These are phyloP conservation scores for Talaromyces albobiverticillius DNA, from an alignment of 2,329 filamentous ascomycete genomes.

Conservation along the genomic window DNA sequence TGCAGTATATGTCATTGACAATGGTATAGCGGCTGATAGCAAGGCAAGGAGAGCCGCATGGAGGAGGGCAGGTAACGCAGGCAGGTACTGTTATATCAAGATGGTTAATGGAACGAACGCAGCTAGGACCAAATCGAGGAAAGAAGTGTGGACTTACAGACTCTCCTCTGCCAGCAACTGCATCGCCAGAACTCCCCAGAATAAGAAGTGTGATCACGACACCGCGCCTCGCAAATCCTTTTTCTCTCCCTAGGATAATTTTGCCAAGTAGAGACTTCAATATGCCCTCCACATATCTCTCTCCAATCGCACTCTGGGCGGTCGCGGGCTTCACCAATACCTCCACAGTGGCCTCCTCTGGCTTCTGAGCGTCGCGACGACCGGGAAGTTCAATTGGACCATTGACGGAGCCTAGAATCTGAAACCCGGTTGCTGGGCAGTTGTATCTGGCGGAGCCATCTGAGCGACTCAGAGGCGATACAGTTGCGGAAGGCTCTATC, in stretches of 20 bases:
- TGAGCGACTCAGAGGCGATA: constrained; percentile 33
- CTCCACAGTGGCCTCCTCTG: constrained; percentile 87
- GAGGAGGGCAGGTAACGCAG: constrained; percentile 75
- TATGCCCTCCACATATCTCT: constrained; percentile 73
- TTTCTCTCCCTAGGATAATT: constrained; percentile 43
- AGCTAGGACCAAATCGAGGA: not conserved
- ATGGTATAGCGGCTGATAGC: constrained; percentile 76
- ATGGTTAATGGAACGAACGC: constrained; percentile 9
- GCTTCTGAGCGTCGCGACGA: constrained; percentile 76
- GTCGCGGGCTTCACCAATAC: constrained; percentile 83
- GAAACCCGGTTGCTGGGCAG: constrained; percentile 60
- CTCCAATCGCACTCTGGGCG: constrained; percentile 78
- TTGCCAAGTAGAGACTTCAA: constrained; percentile 35
- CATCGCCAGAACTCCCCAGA: constrained; percentile 31
- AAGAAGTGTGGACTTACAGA: constrained; percentile 28
- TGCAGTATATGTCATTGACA: constrained; percentile 69
- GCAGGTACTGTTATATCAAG: constrained; percentile 60
- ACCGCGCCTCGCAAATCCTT: constrained; percentile 38
- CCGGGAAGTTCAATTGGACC: constrained; percentile 82
- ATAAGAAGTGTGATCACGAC: constrained; percentile 44
- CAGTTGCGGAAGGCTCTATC: constrained; percentile 32
- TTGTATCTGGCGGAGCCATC: constrained; percentile 42
- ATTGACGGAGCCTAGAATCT: constrained; percentile 81
- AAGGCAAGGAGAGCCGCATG: constrained; percentile 77
- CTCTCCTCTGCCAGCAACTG: constrained; percentile 33